Conservation (phyloP, 1,284 basidiomycete species). For the Caloboletus inedulis region DNA sequence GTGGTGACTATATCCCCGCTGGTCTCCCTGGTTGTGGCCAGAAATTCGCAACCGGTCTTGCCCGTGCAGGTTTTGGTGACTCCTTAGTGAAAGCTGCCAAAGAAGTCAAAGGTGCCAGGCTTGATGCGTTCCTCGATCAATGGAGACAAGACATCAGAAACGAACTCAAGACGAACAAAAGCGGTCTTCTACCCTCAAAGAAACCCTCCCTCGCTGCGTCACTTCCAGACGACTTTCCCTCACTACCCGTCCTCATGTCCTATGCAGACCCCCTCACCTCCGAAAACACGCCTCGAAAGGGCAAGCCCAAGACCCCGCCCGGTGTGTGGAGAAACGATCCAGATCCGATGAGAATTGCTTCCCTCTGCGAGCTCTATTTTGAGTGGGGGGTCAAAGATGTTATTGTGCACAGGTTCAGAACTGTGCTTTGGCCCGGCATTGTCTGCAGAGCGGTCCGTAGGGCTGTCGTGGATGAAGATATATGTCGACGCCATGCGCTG, state of each 20-base stretch:
- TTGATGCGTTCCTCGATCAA: slow-evolving; percentile 52
- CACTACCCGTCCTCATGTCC: slow-evolving; percentile 63
- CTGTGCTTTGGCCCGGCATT: slow-evolving; percentile 68
- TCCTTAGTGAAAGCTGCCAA: slow-evolving; percentile 59
- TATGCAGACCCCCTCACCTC: slow-evolving; percentile 78
- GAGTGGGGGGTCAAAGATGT: slow-evolving; percentile 84
- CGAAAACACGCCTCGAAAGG: slow-evolving; percentile 47
- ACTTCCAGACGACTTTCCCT: slow-evolving; percentile 62
- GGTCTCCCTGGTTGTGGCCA: slow-evolving; percentile 64
- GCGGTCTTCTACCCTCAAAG: slow-evolving; percentile 58
- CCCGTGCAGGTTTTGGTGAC: slow-evolving; percentile 70
- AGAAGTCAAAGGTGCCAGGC: slow-evolving; percentile 43
- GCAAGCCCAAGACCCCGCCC: slow-evolving; percentile 30
- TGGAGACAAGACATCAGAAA: slow-evolving; percentile 66
- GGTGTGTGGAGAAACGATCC: slow-evolving; percentile 62
- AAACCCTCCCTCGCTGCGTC: slow-evolving; percentile 56
- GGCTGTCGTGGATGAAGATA: slow-evolving; percentile 39
- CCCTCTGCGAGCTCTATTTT: slow-evolving; percentile 79
- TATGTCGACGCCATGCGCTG: background rate
- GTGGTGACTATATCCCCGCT: slow-evolving; percentile 85
- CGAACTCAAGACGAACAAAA: slow-evolving; percentile 71
- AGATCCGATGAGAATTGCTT: slow-evolving; percentile 69
- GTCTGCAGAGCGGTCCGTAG: slow-evolving; percentile 65
- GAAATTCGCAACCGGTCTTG: slow-evolving; percentile 63
- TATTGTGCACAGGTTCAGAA: slow-evolving; percentile 76